Evolutionary conservation across 176 grass and related monocot species (phyloP), one percentile per base, ranked within the genome.

Genomic region (Carex parvula): DNA sequence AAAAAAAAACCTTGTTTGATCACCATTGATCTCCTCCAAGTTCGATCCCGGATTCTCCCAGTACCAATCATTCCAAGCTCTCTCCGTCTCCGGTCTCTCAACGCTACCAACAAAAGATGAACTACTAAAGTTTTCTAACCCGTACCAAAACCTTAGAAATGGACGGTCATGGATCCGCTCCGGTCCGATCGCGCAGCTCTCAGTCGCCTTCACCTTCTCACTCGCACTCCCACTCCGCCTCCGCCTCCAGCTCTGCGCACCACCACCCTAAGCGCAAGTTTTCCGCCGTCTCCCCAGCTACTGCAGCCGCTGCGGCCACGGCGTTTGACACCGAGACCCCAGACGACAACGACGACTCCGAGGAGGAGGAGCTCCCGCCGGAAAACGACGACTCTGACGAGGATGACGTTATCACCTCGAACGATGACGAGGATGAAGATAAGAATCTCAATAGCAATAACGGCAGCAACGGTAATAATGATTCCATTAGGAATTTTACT

Each of bases 241-340:
- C n/a, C n/a, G n/a, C 90, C 5, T 96, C 97, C 46, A 94, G 92
- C 60, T 94, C 93, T 14, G 91, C 88, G 2, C 85, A 87, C 39
- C 86, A 90, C 84, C 91, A 97, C 57, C 92, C 92, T 70, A 99
- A 99, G 88, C 81, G 97, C 85, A 99, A 99, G 93, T 92, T 95
- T 74, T 94, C 92, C 4, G 72, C 87, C 3, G 85, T 68, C 1
- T 89, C 89, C 33, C 79, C 87, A 1, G 37, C 71, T 0, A 59
- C 88, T 0, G 76, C 87, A 0, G 64, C 86, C 8, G 89, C 88
- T 61, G 91, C 72, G 6, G 83, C 81, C 17, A 84, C 80, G 14
- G 91, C 91, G 61, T 60, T 81, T 3, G 92, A 94, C 12, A 37
- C 83, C 0, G 85, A 84, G 37, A 85, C 88, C 17, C 82, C 85